These are phyloP conservation scores for Podospora didyma DNA, from an alignment of 495 filamentous ascomycete species.

Conservation along the genomic window DNA sequence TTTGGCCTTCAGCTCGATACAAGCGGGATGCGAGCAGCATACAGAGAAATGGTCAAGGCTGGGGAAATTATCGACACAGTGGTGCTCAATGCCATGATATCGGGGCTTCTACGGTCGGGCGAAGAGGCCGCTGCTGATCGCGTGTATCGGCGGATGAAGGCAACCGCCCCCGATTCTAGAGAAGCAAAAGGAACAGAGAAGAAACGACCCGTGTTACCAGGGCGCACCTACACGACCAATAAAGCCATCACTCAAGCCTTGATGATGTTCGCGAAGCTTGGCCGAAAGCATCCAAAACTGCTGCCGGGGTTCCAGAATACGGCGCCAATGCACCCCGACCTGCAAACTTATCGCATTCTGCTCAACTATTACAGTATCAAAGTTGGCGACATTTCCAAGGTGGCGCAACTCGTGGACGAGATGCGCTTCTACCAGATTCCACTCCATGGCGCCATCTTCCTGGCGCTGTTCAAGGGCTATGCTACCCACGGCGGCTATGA, in stretches of 20 bases:
- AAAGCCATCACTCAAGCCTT: constrained; percentile 54
- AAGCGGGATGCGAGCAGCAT: constrained; percentile 64
- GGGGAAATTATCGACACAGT: constrained; percentile 87
- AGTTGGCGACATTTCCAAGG: constrained; percentile 53
- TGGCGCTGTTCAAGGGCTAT: constrained; percentile 72
- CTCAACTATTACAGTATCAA: constrained; percentile 51
- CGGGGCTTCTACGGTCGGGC: constrained; percentile 66
- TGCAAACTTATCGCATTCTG: constrained; percentile 62
- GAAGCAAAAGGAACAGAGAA: neutral
- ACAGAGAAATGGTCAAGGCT: constrained; percentile 68
- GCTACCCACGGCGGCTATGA: constrained; percentile 58
- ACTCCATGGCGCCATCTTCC: constrained; percentile 58
- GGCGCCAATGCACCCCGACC: constrained; percentile 56
- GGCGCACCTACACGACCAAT: constrained; percentile 40
- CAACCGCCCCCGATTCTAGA: constrained; percentile 30
- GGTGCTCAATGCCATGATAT: constrained; percentile 79
- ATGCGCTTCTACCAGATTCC: constrained; percentile 57
- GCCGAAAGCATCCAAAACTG: constrained; percentile 36
- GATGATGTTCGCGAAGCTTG: constrained; percentile 45
- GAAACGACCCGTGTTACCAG: constrained; percentile 27
- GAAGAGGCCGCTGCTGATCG: constrained; percentile 69
- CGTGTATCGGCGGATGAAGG: constrained; percentile 80
- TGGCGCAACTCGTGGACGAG: constrained; percentile 57
- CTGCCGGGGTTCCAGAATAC: constrained; percentile 46
- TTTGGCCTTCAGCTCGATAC: constrained; percentile 68